Evolutionary conservation across 257 asterid genomes (phyloP).

Genomic region (Galeopsis tetrahit): DNA sequence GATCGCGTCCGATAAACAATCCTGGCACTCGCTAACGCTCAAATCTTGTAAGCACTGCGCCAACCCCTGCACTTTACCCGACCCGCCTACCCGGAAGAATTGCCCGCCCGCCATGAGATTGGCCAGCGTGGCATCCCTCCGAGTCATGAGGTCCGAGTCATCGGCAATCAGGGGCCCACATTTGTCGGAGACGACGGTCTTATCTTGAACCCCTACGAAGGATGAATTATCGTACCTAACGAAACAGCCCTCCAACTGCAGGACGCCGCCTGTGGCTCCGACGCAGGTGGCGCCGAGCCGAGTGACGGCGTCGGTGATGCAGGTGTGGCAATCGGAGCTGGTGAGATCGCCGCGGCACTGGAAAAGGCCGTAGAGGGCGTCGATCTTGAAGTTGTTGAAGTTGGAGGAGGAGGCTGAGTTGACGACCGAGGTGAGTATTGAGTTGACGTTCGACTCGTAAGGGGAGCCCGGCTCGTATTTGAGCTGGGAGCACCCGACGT

Average conservation of each 20-base stretch:
- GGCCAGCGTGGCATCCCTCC: conserved; percentile 58
- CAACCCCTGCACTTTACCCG: conserved; percentile 72
- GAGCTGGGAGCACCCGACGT: conserved; percentile 75
- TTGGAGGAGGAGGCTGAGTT: conserved; percentile 61
- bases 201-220: conserved; percentile 70
- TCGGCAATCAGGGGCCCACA: conserved; percentile 63
- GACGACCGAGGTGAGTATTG: conserved; percentile 64
- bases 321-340: conserved; percentile 55
- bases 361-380: conserved; percentile 67
- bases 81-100: conserved; percentile 71
- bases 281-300: conserved; percentile 61
- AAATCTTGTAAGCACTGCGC: conserved; percentile 90
- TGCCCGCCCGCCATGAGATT: conserved; percentile 60
- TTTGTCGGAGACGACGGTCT: conserved; percentile 52
- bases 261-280: conserved; percentile 70
- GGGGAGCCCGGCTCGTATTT: conserved; percentile 54
- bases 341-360: conserved; percentile 87
- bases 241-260: conserved; percentile 83
- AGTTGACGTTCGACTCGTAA: conserved; percentile 71
- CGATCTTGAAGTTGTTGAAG: conserved; percentile 79
- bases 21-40: conserved; percentile 71
- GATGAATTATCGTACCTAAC: conserved; percentile 68
- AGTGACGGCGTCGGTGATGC: conserved; percentile 57
- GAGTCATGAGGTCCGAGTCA: conserved; percentile 46
- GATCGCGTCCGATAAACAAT: conserved; percentile 77